These are phyloP conservation scores for Paraphaeosphaeria sporulosa DNA, from an alignment of 2,329 filamentous ascomycete species.

Conservation along the genomic window DNA sequence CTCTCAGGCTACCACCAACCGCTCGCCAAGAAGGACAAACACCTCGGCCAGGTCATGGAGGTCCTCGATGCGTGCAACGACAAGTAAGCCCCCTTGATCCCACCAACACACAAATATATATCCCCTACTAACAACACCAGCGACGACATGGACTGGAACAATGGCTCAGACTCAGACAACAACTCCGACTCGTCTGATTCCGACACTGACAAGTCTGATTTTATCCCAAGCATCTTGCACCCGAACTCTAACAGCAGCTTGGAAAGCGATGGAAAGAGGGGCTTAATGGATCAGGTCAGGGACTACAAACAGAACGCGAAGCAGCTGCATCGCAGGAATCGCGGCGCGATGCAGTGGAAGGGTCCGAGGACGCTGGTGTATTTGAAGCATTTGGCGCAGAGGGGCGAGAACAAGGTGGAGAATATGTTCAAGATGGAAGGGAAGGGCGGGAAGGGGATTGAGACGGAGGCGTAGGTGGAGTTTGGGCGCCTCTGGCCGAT, in stretches of 20 bases:
- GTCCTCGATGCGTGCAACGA: conserved; percentile 69
- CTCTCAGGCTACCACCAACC: conserved; percentile 66
- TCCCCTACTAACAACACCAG: no score
- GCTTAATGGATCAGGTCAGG: conserved; percentile 59
- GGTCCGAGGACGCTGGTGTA: conserved; percentile 63
- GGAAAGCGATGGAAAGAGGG: conserved; percentile 52
- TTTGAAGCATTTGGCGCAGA: conserved; percentile 66
- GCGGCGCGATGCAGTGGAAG: conserved; percentile 79
- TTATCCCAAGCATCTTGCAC: conserved; percentile 34
- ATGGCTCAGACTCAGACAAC: conserved; percentile 12
- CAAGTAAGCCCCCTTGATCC: conserved; percentile 39
- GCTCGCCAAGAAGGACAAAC: conserved; percentile 62
- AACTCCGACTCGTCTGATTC: conserved; percentile 1
- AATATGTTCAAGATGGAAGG: conserved; percentile 65
- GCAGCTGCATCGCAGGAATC: conserved; percentile 59
- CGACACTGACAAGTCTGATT: conserved; percentile 7
- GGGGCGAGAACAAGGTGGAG: conserved; percentile 55
- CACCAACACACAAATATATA: no score
- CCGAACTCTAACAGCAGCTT: conserved; percentile 33
- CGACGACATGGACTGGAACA: conserved; percentile 51
- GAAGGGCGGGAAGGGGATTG: conserved; percentile 62
- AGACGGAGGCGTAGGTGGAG: conserved; percentile 69
- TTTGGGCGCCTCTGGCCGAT: background rate
- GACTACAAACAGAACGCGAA: conserved; percentile 57
- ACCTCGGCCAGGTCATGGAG: conserved; percentile 68